These are phyloP conservation scores for Basidiobolus meristosporus DNA, from an alignment of 371 early-diverging fungal species.

Conservation along the genomic window DNA sequence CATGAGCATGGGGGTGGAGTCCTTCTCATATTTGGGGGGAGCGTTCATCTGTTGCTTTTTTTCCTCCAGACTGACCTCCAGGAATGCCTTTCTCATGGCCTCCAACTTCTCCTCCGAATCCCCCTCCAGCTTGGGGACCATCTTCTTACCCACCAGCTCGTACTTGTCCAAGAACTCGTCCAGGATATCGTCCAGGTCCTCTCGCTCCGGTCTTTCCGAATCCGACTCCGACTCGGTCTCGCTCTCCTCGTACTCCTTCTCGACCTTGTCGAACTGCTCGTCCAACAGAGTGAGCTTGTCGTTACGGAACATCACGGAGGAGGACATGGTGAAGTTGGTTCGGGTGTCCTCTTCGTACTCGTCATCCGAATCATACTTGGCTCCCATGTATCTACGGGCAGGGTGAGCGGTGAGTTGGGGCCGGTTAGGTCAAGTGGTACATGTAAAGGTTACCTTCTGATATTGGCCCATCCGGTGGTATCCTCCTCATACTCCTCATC, in stretches of 20 bases:
- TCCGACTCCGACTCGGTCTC: slow-evolving; percentile 43
- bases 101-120: slow-evolving; percentile 41
- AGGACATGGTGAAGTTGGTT: slow-evolving; percentile 61
- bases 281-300: slow-evolving; percentile 69
- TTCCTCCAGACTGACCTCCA: slow-evolving; percentile 4
- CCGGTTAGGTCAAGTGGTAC: neutral
- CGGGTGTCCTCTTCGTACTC: slow-evolving; percentile 18
- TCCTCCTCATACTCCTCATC: slow-evolving; percentile 16
- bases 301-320: slow-evolving; percentile 84
- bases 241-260: slow-evolving; percentile 45
- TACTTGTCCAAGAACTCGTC: slow-evolving; percentile 79
- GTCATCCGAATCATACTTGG: slow-evolving; percentile 7
- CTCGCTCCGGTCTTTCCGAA: slow-evolving; percentile 18
- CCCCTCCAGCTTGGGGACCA: slow-evolving; percentile 44
- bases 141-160: slow-evolving; percentile 55
- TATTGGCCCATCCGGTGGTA: neutral
- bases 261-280: slow-evolving; percentile 77
- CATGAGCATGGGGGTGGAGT: no score
- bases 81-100: slow-evolving; percentile 34
- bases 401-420: neutral
- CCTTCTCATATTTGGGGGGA: slow-evolving; percentile 7
- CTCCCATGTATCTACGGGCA: neutral
- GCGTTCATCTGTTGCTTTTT: slow-evolving; percentile 6
- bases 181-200: slow-evolving; percentile 49
- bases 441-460: neutral